Evolutionary conservation across 1,284 basidiomycete genomes (phyloP).

Genomic region (Ganoderma sinense): DNA sequence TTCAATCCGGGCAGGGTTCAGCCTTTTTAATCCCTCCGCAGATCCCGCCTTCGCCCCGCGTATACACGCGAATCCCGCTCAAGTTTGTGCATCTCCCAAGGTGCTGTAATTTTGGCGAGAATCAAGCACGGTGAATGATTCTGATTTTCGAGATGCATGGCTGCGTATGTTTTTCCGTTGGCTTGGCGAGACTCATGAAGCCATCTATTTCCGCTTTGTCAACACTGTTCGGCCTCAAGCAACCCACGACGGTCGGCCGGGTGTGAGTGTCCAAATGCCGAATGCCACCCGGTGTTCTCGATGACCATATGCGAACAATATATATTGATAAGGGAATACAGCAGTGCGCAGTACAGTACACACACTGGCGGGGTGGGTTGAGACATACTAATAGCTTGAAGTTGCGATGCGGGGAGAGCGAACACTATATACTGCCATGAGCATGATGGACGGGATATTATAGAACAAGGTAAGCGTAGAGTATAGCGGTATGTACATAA

Average conservation of each 20-base stretch:
- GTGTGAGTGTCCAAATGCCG: not conserved
- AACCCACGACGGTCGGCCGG: not conserved
- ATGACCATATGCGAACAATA: not conserved
- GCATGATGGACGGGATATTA: not conserved
- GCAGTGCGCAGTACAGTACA: not conserved
- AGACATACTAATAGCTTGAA: not conserved
- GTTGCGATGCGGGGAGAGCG: not conserved
- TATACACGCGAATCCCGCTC: no score
- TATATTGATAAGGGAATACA: constrained; percentile 15
- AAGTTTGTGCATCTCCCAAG: no score
- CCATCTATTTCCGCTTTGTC: not conserved
- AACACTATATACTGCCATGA: no score
- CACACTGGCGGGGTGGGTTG: not conserved
- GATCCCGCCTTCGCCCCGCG: no score
- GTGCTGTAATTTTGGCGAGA: no score
- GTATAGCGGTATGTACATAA: constrained; percentile 10
- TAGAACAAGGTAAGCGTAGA: constrained; percentile 9
- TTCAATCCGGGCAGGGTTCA: constrained; percentile 43
- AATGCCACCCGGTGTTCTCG: not conserved
- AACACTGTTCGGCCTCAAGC: not conserved
- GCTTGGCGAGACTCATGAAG: no score
- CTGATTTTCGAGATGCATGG: no score
- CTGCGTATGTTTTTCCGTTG: no score
- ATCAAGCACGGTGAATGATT: no score
- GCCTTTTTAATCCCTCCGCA: not conserved